Conservation (phyloP, 2,329 filamentous ascomycete genomes). For the Cladophialophora exuberans region DNA sequence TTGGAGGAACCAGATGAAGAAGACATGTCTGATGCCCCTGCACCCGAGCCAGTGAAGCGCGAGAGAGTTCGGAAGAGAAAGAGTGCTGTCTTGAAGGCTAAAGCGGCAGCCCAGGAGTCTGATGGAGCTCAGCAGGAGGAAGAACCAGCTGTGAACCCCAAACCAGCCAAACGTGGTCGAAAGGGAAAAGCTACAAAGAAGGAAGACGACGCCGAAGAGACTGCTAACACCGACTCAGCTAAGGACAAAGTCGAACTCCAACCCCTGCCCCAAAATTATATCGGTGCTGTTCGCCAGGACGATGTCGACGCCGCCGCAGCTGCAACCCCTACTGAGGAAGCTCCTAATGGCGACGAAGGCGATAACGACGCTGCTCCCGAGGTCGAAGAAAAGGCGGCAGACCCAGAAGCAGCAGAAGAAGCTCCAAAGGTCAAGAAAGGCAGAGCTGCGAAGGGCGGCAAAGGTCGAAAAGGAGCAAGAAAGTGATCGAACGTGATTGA, state of each 20-base stretch:
- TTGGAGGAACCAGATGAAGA: conserved; percentile 34
- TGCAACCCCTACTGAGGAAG: not conserved
- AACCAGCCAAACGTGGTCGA: not conserved
- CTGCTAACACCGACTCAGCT: too few relatives aligned
- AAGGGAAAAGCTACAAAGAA: not conserved
- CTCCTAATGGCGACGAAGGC: not conserved
- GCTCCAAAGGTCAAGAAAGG: not conserved
- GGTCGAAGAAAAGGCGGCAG: not conserved
- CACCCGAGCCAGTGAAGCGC: not conserved
- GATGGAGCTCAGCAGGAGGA: not conserved
- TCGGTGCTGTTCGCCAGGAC: conserved; percentile 1
- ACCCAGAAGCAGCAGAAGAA: not conserved
- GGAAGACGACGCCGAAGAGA: too few relatives aligned
- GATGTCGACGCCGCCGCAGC: not conserved
- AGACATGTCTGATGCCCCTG: conserved; percentile 20
- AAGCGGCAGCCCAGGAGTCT: not conserved
- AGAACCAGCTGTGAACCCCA: not conserved
- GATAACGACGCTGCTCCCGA: not conserved
- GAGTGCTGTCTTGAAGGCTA: not conserved
- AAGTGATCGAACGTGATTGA: not conserved
- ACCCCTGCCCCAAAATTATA: too few relatives aligned
- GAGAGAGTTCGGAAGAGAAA: not conserved
- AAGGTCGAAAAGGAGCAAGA: not conserved
- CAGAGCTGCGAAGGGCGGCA: not conserved
- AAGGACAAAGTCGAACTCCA: too few relatives aligned